Evolutionary conservation across 768 basidiomycete species (phyloP), one percentile per base, ranked within the genome.

Genomic region (Candolleomyces eurysporus): DNA sequence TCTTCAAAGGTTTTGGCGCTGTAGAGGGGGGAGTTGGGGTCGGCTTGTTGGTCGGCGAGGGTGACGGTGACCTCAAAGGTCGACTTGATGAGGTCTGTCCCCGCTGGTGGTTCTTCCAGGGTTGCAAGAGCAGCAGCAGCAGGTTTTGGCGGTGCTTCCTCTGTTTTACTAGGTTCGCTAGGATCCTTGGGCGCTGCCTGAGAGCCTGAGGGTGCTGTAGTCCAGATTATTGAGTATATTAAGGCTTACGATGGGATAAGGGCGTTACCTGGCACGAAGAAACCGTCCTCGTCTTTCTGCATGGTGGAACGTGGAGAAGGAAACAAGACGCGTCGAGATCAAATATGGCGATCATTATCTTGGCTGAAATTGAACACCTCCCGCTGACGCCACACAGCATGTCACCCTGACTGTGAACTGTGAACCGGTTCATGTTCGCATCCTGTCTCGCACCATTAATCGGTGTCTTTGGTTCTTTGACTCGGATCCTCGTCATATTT

Each of bases 1-100:
- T 98, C 91, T 72, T 99, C 95, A 65, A 99, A 99, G 0, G 91
- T 88, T 73, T 98, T 96, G 31, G 85, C 91, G 59, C 94, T 96
- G 75, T 84, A 96, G 16, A 99, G 76, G 3, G 96, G 97, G n/a
- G 96, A 98, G 71, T 96, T 89, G 45, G 94, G 92, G 70, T 99
- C 93, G 31, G 84, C 87, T 76, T 98, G 97, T 71, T 96, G 93
- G 76, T 98, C 96, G 54, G 95, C 95, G 61, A 98, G 83, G 19
- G 95, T 98, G 64, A 99, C 92, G 67, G 84, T 82, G 64, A 94
- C 92, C 75, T 94, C 91, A 69, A 91, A 94, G 26, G 84, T 87
- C n/a, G 90, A 88, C 63, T 86, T 82, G 67, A 92, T 82, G 42
- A 94, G 82, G 71, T 78, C 74, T 52, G 64, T 68, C 19, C 50